phyloP scores from a whole-genome alignment of 2,329 filamentous ascomycete species.

The Didymella lethalis region DNA sequence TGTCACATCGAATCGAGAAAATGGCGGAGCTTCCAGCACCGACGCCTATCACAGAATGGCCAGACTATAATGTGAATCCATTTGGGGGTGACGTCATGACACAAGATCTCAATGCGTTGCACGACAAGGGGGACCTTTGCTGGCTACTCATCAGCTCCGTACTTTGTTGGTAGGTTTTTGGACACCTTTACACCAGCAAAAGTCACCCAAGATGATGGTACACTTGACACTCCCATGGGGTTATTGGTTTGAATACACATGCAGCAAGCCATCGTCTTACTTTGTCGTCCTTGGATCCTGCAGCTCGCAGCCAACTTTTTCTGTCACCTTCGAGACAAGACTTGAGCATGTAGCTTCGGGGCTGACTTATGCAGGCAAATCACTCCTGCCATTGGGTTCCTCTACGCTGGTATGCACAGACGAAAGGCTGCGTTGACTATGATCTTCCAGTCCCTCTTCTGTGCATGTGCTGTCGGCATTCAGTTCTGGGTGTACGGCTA shows the following conservation, averaged over 20 bases:
- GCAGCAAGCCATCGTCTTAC: not conserved
- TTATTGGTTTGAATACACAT: not conserved
- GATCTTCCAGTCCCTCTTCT: conserved; percentile 59
- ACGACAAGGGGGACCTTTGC: conserved; percentile 58
- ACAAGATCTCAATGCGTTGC: conserved; percentile 55
- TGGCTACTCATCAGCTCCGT: conserved; percentile 51
- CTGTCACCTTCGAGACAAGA: not conserved
- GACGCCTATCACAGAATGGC: conserved; percentile 53
- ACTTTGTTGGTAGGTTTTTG: conserved; percentile 40
- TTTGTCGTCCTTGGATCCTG: not conserved
- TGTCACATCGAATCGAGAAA: not conserved
- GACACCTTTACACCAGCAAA: not conserved
- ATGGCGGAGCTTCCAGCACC: conserved; percentile 42
- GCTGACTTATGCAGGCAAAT: conserved; percentile 38
- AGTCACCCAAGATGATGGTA: not conserved
- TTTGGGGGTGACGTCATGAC: conserved; percentile 56
- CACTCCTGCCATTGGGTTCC: conserved; percentile 46
- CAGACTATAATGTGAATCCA: conserved; percentile 52
- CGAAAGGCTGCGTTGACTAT: conserved; percentile 53
- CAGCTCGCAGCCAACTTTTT: not conserved
- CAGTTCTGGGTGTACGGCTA: conserved; percentile 60
- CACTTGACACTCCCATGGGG: not conserved
- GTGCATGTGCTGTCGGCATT: conserved; percentile 55
- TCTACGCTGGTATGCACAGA: conserved; percentile 47
- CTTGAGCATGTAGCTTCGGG: not conserved